Evolutionary conservation across 352 stramenopile species (phyloP).

Genomic region (Chrysophaeum taylorii): DNA sequence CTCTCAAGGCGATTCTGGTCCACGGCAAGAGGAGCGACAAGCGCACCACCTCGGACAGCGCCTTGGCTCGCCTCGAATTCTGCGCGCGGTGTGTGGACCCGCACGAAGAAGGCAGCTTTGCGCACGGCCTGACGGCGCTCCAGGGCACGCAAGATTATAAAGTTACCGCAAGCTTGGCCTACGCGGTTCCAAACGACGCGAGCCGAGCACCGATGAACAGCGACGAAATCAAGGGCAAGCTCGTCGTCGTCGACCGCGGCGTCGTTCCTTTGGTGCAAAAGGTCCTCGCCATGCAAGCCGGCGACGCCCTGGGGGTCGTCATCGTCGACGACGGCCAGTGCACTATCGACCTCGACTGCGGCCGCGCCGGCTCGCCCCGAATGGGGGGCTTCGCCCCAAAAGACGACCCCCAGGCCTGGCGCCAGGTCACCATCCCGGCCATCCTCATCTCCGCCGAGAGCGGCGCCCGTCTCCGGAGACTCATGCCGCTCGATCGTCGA

Average conservation of each 20-base stretch:
- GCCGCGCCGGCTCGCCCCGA: not conserved
- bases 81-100: not conserved
- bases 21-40: no score
- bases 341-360: not conserved
- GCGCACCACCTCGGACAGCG: no score
- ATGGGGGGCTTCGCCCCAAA: conserved; percentile 9
- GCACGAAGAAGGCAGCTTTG: not conserved
- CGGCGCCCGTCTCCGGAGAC: not conserved
- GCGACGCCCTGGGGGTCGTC: conserved; percentile 15
- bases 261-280: conserved; percentile 15
- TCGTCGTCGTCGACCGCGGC: conserved; percentile 9
- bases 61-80: conserved; percentile 8
- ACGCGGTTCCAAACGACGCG: conserved; percentile 11
- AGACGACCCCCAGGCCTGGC: conserved; percentile 6
- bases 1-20: no score
- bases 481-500: not conserved
- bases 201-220: conserved; percentile 2
- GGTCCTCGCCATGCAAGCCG: conserved; percentile 7
- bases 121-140: not conserved
- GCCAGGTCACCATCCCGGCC: not conserved
- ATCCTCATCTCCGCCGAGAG: not conserved
- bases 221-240: conserved; percentile 3
- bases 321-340: conserved; percentile 18
- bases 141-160: conserved; percentile 1
- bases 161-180: not conserved